Evolutionary conservation across 257 asterid species (phyloP), one percentile per base, ranked within the genome.

Genomic region (Verbena officinalis): DNA sequence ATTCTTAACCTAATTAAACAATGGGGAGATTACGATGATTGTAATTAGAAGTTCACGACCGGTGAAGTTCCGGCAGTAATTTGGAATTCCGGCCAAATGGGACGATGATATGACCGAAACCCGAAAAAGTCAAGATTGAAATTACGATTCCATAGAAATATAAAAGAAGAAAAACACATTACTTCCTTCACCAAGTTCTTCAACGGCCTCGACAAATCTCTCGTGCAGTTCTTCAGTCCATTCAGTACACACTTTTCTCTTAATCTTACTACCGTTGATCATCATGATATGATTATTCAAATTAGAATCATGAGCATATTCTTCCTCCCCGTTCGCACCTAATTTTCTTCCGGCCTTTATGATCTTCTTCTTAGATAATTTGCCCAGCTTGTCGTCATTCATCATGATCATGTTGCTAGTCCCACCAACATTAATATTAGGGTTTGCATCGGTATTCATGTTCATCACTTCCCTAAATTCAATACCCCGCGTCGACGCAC

Each of bases 181-280:
- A 81, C 87, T 81, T 49, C 87, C 87, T 65, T 81, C 84, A 0
- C 84, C 87, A 7, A 81, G 82, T 31, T 58, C 54, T 16, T 40
- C 24, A 3, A 81, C 59, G 10, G 78, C 87, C n/a, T 24, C 55
- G 72, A 78, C 57, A 46, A 81, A 81, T 22, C 75, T 81, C 4
- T 62, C 64, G n/a, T 81, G 87, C 10, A 78, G 66, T 6, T 72
- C 80, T 15, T 62, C 67, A 54, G 81, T 78, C 87, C 87, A 81
- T 19, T 81, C 80, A 0, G 75, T 75, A 48, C 74, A 75, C 9
- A 66, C 60, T 59, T 78, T 81, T 42, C 78, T 62, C 69, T 54
- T 78, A 14, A 72, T 34, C 43, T 9, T 69, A 6, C 62, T 58
- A 9, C 65, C 58, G 0, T 30, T 54, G 24, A 3, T 19, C 22